phyloP scores from a whole-genome alignment of 352 stramenopile genomes.

The Globisporangium carolinianum region DNA sequence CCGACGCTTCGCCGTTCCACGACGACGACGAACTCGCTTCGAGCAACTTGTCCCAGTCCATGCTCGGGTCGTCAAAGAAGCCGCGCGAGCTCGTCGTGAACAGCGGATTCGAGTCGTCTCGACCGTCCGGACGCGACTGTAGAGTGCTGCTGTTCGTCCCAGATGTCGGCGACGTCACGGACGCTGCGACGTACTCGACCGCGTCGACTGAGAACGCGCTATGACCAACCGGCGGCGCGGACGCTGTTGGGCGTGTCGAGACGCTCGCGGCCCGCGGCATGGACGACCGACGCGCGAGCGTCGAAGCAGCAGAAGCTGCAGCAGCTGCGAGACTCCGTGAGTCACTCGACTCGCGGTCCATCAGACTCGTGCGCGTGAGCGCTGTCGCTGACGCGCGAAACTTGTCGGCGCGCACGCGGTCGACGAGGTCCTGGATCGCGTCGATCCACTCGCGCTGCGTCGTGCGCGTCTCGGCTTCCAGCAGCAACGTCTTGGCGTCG shows the following conservation, averaged over 20 bases:
- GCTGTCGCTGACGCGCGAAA: constrained; percentile 32
- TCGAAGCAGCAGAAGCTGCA: background rate
- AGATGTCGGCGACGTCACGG: background rate
- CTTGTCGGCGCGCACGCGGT: constrained; percentile 56
- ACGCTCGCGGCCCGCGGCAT: constrained; percentile 16
- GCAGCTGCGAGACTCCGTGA: constrained; percentile 1
- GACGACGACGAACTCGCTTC: constrained; percentile 19
- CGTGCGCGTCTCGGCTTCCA: constrained; percentile 61
- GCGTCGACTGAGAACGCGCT: constrained; percentile 2
- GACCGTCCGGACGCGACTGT: constrained; percentile 9
- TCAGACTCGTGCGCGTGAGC: constrained; percentile 13
- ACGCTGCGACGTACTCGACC: constrained; percentile 1
- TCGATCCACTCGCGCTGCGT: constrained; percentile 69
- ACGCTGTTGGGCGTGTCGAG: background rate
- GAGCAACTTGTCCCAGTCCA: constrained; percentile 11
- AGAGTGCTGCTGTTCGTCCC: background rate
- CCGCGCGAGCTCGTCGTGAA: constrained; percentile 12
- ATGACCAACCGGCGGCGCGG: background rate
- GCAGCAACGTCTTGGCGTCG: constrained; percentile 40
- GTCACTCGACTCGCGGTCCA: constrained; percentile 14
- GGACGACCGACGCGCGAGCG: constrained; percentile 9
- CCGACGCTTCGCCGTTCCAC: constrained; percentile 18
- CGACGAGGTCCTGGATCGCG: constrained; percentile 55
- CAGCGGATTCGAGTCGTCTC: constrained; percentile 16
- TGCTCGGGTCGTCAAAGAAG: constrained; percentile 12